phyloP scores from a whole-genome alignment of 768 basidiomycete species.

The Russula griseocarnosa region DNA sequence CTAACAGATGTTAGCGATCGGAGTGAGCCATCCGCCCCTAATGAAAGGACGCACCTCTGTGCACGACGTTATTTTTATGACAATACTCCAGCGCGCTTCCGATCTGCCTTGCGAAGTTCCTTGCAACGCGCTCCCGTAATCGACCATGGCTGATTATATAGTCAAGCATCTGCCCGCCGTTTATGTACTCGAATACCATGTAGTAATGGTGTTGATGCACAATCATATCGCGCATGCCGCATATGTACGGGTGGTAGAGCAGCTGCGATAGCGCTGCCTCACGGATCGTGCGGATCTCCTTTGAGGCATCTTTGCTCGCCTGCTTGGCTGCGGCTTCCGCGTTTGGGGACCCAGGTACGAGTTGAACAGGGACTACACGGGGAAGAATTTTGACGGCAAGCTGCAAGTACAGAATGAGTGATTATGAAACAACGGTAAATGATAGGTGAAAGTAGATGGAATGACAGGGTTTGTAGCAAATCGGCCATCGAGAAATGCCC shows the following conservation, averaged over 20 bases:
- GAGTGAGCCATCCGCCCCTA: conserved; percentile 2
- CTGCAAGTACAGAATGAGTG: conserved; percentile 39
- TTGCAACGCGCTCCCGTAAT: conserved; percentile 88
- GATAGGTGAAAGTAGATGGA: background rate
- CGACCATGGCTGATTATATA: conserved; percentile 99
- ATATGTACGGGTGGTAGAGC: conserved; percentile 97
- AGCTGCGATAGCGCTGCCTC: conserved; percentile 95
- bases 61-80: conserved; percentile 95
- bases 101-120: conserved; percentile 97
- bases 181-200: conserved; percentile 99
- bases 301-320: conserved; percentile 84
- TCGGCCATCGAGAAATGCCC: background rate
- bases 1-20: conserved; percentile 34
- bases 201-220: conserved; percentile 98
- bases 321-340: conserved; percentile 67
- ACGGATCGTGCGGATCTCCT: conserved; percentile 92
- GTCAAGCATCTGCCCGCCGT: conserved; percentile 99
- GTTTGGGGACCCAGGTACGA: conserved; percentile 48
- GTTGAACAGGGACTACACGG: conserved; percentile 60
- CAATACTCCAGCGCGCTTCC: conserved; percentile 95
- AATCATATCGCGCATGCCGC: conserved; percentile 99
- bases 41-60: conserved; percentile 58
- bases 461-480: background rate
- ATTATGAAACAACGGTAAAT: background rate
- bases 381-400: conserved; percentile 99